These are phyloP conservation scores for Stylosanthes scabra DNA, from an alignment of 331 rosid genomes.

Conservation along the genomic window DNA sequence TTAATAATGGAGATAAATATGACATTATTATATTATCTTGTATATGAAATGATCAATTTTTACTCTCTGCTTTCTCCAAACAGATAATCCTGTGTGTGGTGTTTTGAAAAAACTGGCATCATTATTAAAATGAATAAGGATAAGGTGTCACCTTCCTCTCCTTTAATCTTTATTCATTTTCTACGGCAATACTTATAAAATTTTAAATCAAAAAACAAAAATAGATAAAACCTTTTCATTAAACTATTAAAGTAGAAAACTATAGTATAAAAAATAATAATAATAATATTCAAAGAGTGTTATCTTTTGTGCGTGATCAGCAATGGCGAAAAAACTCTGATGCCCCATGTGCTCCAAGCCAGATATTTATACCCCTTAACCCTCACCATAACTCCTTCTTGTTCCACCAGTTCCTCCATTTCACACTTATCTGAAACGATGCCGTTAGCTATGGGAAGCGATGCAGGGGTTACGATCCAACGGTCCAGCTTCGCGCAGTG, in stretches of 20 bases:
- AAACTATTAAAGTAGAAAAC: background rate
- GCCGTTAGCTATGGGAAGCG: slow-evolving; percentile 57
- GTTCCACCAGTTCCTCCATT: slow-evolving; percentile 22
- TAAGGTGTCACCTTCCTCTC: slow-evolving; percentile 34
- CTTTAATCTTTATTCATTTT: slow-evolving; percentile 34
- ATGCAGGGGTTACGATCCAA: slow-evolving; percentile 38
- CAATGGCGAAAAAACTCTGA: slow-evolving; percentile 46
- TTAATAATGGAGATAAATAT: too few species aligned
- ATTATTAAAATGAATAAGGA: slow-evolving; percentile 33
- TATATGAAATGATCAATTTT: background rate
- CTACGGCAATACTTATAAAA: background rate
- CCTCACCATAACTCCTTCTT: background rate
- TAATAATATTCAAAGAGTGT: slow-evolving; percentile 6
- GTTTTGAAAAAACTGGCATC: background rate
- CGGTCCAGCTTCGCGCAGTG: slow-evolving; percentile 51
- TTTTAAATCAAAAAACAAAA: background rate
- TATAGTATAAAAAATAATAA: background rate
- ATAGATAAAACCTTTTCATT: slow-evolving; percentile 5
- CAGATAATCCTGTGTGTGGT: slow-evolving; percentile 36
- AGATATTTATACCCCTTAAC: slow-evolving; percentile 32
- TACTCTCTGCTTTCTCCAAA: background rate
- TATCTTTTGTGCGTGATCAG: slow-evolving; percentile 11
- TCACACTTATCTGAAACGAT: slow-evolving; percentile 36
- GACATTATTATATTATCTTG: too few species aligned
- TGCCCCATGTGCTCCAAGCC: slow-evolving; percentile 58